Conservation (phyloP, 768 basidiomycete species). For the Trametes meyenii region DNA sequence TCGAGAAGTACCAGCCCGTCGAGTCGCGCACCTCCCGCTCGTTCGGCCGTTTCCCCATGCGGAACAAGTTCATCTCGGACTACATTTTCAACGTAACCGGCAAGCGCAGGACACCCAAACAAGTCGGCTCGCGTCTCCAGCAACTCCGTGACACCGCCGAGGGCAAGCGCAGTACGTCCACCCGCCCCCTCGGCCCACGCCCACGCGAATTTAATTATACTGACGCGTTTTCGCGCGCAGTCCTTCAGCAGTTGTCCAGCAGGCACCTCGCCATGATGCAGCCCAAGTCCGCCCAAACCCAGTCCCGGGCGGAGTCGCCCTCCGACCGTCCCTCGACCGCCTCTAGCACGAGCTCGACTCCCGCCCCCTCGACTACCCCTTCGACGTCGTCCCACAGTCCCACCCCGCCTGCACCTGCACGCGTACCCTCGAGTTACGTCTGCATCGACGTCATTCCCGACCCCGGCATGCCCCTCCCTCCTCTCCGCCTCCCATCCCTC, state of each 20-base stretch:
- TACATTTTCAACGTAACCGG: slow-evolving; percentile 74
- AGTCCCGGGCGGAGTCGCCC: slow-evolving; percentile 11
- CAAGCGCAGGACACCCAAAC: slow-evolving; percentile 72
- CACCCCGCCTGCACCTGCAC: slow-evolving; percentile 12
- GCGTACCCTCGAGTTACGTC: slow-evolving; percentile 20
- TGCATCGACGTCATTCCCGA: slow-evolving; percentile 27
- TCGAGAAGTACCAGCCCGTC: slow-evolving; percentile 35
- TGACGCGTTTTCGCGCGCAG: slow-evolving; percentile 21
- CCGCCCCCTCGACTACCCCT: slow-evolving; percentile 10
- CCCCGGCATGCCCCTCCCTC: slow-evolving; percentile 19
- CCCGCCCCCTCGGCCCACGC: slow-evolving; percentile 17
- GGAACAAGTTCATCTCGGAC: slow-evolving; percentile 47
- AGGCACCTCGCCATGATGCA: slow-evolving; percentile 28
- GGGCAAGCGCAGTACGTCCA: slow-evolving; percentile 66
- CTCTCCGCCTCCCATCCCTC: slow-evolving; percentile 27
- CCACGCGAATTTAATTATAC: not conserved
- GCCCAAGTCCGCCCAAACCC: slow-evolving; percentile 16
- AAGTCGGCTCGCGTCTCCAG: slow-evolving; percentile 80
- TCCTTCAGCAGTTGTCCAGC: slow-evolving; percentile 33
- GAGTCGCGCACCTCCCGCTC: slow-evolving; percentile 33
- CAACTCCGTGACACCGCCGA: slow-evolving; percentile 77
- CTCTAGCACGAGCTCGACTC: slow-evolving; percentile 6
- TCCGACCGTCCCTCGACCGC: slow-evolving; percentile 20
- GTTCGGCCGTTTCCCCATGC: slow-evolving; percentile 35
- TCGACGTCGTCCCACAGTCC: not conserved